A percentile compares a stretch with the other conserved stretches of the same genome.
These are phyloP conservation scores for Fusarium tanahbumbuense DNA, from an alignment of 2,329 filamentous ascomycete genomes.

Conservation along the genomic window DNA sequence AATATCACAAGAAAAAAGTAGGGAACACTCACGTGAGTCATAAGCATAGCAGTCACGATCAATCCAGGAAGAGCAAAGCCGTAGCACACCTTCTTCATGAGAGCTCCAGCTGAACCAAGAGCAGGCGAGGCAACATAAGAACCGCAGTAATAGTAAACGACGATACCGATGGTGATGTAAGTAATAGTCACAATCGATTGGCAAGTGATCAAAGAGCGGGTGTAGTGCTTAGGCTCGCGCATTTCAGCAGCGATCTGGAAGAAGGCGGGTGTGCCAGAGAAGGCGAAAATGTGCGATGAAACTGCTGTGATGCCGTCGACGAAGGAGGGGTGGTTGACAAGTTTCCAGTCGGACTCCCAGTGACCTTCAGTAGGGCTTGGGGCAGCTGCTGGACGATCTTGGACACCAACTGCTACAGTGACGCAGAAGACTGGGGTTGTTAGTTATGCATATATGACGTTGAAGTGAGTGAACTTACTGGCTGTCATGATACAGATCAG, in stretches of 20 bases:
- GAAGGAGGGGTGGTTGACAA: constrained; percentile 48
- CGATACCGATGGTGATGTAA: constrained; percentile 50
- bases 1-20: fast-evolving
- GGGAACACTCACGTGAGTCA: constrained; percentile 43
- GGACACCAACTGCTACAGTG: constrained; percentile 29
- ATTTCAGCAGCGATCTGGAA: constrained; percentile 50
- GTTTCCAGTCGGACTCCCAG: constrained; percentile 49
- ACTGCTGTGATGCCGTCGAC: constrained; percentile 49
- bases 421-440: constrained; percentile 26
- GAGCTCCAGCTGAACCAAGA: constrained; percentile 56
- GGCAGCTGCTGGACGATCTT: constrained; percentile 31
- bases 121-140: constrained; percentile 59
- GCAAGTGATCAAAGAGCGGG: constrained; percentile 34
- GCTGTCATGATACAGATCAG: constrained; percentile 31
- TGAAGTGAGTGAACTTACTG: constrained; percentile 13
- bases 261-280: constrained; percentile 51
- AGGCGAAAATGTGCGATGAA: constrained; percentile 52
- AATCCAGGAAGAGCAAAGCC: constrained; percentile 50
- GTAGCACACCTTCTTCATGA: constrained; percentile 59
- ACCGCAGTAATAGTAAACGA: constrained; percentile 60
- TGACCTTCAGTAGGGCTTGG: constrained; percentile 15
- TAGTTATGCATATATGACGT: fast-evolving
- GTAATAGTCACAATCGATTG: constrained; percentile 47
- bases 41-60: constrained; percentile 43
- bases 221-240: constrained; percentile 46